Base-by-base conservation (phyloP, 768 basidiomycete genomes). In the Porphyrellus cyaneotinctus region DNA sequence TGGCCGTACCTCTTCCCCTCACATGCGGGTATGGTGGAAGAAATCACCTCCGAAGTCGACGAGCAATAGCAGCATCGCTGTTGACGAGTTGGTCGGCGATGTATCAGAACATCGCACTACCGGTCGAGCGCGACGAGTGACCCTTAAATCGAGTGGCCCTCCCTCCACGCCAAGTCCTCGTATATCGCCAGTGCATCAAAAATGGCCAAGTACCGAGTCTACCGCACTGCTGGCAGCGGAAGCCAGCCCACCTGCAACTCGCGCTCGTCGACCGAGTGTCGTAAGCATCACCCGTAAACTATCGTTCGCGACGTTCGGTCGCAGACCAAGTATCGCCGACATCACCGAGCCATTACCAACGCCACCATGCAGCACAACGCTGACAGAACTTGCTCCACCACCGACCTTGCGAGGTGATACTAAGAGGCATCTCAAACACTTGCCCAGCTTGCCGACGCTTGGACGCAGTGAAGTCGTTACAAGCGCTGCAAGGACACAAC, bases 261-360 rank as follows among this genome's bases (percentile, higher is more conserved):
- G 53, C 10, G 17, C 39, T 28, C 63, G 60, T 45, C 49, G 68
- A 20, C 65, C 64, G 10, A 67, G 65, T 10, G 65, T 67, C 11
- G 67, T 58, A 32, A 69, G 63, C 26, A 67, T 67, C 38, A 68
- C 66, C 4, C 68, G 63, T n/a, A 69, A 67, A 47, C 35, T 70
- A 15, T 70, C 66, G 12, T 67, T 69, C 38, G 62, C 59, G n/a
- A 59, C 58, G 22, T 68, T 68, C 28, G 37, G 50, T 41, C 68
- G 68, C 20, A 57, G 57, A 48, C 60, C 58, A 2, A 70, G 67
- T 11, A 15, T 60, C 20, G 38, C 54, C 18, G 68, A 66, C n/a
- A 48, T 63, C 45, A 45, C 23, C 14, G 51, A 66, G 33, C 56
- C 58, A 24, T 33, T 61, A 20, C 64, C 61, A 13, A 52, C 59